Evolutionary conservation across 163 green algal species (phyloP), one percentile per base, ranked within the genome.

Genomic region (Coccomyxa subellipsoidea): DNA sequence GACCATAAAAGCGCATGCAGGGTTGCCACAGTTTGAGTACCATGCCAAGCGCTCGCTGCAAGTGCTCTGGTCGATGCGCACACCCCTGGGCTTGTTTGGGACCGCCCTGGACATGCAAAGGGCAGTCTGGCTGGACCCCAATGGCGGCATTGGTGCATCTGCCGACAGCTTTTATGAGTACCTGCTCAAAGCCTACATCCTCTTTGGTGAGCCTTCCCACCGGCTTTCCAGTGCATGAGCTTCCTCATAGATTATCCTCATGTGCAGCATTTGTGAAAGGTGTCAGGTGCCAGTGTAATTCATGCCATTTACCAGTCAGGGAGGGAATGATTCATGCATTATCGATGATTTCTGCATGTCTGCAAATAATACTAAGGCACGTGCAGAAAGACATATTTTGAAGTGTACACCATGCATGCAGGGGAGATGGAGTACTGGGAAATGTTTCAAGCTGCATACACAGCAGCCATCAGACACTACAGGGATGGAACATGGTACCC

Each of bases 121-220:
- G 23, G 89, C 85, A 0, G 75, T 83, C 18, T 98, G 95, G 95
- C 85, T 90, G 76, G 84, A 91, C 38, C 72, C 79, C 21, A 90
- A 95, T 77, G 88, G 90, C 39, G 94, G 91, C 31, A 94, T 97
- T 27, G 95, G 95, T 9, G 93, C 96, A 0, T 95, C 95, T 34
- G 88, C 91, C 10, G 96, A 99, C 89, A 95, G 88, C 0, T 98
- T 95, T 87, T 99, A 97, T 80, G 96, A 99, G 89, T 99, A 99
- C 87, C 90, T 99, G 36, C 90, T 98, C n/a, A 99, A 99, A 89
- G 90, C 90, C 15, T 97, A 98, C 88, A 84, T 99, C 2, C 89
- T 97, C 71, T 96, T 98, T 88, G 96, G 96, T 83, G 54, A 40
- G 83, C 47, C 32, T 47, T 23, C 32, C 29, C 66, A 35, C 4